Percentiles rank a stretch among this genome's conserved stretches.
These are phyloP conservation scores for Vanrija sp. DNA, from an alignment of 1,284 basidiomycete genomes.

Conservation along the genomic window DNA sequence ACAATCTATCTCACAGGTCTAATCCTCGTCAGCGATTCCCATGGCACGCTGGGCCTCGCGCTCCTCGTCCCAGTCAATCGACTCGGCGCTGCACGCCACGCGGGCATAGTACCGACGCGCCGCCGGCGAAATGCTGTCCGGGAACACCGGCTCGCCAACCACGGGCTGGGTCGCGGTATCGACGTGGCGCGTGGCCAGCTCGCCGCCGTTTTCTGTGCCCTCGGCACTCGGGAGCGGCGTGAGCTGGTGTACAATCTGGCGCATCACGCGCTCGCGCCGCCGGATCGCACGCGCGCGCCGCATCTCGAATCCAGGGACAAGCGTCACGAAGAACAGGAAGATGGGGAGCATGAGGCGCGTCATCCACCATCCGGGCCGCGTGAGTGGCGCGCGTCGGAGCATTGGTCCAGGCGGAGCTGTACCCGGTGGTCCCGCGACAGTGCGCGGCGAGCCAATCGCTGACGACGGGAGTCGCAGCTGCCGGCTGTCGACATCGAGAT, in stretches of 20 bases:
- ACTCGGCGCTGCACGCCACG: slow-evolving; percentile 31
- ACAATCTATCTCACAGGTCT: slow-evolving; percentile 15
- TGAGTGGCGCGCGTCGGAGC: slow-evolving; percentile 4
- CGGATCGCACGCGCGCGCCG: slow-evolving; percentile 34
- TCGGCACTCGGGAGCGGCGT: no score
- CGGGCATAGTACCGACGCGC: slow-evolving; percentile 38
- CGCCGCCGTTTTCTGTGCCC: no score
- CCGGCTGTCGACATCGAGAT: slow-evolving; percentile 26
- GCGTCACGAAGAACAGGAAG: slow-evolving; percentile 39
- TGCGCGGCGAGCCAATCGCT: slow-evolving; percentile 3
- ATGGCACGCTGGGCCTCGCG: slow-evolving; percentile 40
- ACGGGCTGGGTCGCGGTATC: no score
- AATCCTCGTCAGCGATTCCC: slow-evolving; percentile 35
- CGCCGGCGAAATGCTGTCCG: slow-evolving; percentile 22
- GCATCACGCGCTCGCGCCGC: slow-evolving; percentile 36
- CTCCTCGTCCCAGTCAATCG: slow-evolving; percentile 49
- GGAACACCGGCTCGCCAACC: slow-evolving; percentile 16
- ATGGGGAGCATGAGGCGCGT: slow-evolving; percentile 40
- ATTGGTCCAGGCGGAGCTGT: not conserved
- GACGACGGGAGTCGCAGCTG: slow-evolving; percentile 27
- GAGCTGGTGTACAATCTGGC: slow-evolving; percentile 29
- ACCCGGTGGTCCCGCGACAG: not conserved
- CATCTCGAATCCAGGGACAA: slow-evolving; percentile 40
- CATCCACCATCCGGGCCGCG: slow-evolving; percentile 8
- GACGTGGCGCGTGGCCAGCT: no score